Percentiles rank a stretch among this genome's conserved stretches.
Conservation (phyloP, 192 early-diverging fungal genomes). For the Polychytrium aggregatum region DNA sequence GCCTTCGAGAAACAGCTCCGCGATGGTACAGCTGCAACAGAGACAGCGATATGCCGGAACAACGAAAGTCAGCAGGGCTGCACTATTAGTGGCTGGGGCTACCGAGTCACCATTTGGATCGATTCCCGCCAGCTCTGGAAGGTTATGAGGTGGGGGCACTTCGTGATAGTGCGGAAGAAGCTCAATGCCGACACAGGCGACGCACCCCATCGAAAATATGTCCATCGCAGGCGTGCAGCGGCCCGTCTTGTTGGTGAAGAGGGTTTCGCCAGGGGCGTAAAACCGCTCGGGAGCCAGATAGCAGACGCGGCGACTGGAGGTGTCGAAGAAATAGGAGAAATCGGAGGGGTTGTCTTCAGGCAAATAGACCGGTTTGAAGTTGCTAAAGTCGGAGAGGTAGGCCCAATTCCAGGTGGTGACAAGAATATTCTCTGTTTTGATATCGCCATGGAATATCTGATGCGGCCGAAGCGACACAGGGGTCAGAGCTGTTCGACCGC, state of each 20-base stretch:
- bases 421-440: conserved; percentile 90
- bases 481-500: too few relatives aligned
- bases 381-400: conserved; percentile 79
- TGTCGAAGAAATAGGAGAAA: conserved; percentile 95
- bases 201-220: conserved; percentile 83
- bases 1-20: conserved; percentile 90
- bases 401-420: conserved; percentile 95
- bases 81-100: too few relatives aligned
- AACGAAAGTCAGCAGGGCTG: background rate
- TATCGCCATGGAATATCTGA: conserved; percentile 87
- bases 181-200: background rate
- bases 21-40: conserved; percentile 60
- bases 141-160: too few relatives aligned
- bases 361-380: conserved; percentile 83
- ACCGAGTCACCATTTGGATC: too few relatives aligned
- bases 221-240: conserved; percentile 73
- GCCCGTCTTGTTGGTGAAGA: conserved; percentile 14
- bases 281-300: conserved; percentile 95
- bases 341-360: conserved; percentile 94
- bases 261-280: conserved; percentile 50
- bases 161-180: too few relatives aligned
- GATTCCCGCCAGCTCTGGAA: too few relatives aligned
- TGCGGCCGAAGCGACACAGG: too few relatives aligned
- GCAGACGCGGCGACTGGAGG: conserved; percentile 75
- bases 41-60: conserved; percentile 13